Evolutionary conservation across 2,329 filamentous ascomycete species (phyloP).

Genomic region (Moelleriella libera): DNA sequence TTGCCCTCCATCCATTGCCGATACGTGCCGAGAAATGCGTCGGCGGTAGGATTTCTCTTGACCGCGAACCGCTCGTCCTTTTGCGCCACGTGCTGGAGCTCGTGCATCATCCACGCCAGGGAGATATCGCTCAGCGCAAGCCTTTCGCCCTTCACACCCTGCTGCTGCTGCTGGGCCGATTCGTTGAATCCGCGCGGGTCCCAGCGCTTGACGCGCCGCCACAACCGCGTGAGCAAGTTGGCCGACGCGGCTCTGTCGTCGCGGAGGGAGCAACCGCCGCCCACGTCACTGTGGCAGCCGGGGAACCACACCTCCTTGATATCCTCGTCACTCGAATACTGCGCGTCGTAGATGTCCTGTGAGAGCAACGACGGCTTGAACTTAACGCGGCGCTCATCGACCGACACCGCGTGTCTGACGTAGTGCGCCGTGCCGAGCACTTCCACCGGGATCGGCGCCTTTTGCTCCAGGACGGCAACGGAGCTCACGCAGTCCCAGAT

Average conservation of each 20-base stretch:
- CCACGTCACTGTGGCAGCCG: slow-evolving; percentile 37
- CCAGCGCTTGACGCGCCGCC: neutral
- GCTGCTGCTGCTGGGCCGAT: neutral
- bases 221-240: slow-evolving; percentile 1
- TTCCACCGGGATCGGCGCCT: slow-evolving; percentile 21
- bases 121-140: slow-evolving; percentile 28
- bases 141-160: neutral
- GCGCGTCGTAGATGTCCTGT: slow-evolving; percentile 19
- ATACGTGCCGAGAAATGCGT: neutral
- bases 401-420: slow-evolving; percentile 36
- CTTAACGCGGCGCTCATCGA: slow-evolving; percentile 39
- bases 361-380: slow-evolving; percentile 36
- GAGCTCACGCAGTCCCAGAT: slow-evolving; percentile 41
- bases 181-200: neutral
- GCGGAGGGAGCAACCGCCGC: slow-evolving; percentile 33
- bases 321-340: slow-evolving; percentile 18
- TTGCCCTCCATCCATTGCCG: slow-evolving; percentile 8
- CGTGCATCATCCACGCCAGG: slow-evolving; percentile 37
- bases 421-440: slow-evolving; percentile 26
- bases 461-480: slow-evolving; percentile 26
- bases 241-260: slow-evolving; percentile 2
- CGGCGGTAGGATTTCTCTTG: slow-evolving; percentile 2
- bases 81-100: slow-evolving; percentile 24
- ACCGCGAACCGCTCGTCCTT: slow-evolving; percentile 14
- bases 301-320: slow-evolving; percentile 40